A percentile compares a stretch with the other conserved stretches of the same genome.
phyloP scores from a whole-genome alignment of 441 rosid species.

The Arabidopsis lyrata region DNA sequence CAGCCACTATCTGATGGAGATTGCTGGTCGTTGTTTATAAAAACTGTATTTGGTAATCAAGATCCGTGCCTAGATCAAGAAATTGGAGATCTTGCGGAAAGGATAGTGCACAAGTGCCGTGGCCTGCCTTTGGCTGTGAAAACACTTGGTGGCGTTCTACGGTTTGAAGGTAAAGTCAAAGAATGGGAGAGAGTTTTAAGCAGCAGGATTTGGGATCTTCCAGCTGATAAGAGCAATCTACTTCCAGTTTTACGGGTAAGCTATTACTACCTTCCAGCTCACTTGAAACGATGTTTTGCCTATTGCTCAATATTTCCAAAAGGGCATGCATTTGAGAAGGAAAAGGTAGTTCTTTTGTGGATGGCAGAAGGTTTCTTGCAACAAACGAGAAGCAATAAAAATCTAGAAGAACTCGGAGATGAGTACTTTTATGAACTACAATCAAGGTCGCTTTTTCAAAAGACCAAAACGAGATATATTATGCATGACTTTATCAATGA shows the following conservation, averaged over 20 bases:
- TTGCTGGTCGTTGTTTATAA: constrained; percentile 46
- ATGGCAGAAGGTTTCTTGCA: constrained; percentile 55
- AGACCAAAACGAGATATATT: constrained; percentile 34
- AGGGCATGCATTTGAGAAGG: constrained; percentile 47
- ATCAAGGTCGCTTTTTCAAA: constrained; percentile 48
- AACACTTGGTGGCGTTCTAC: constrained; percentile 50
- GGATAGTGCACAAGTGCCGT: constrained; percentile 51
- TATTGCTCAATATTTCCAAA: constrained; percentile 52
- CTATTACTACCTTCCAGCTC: constrained; percentile 49
- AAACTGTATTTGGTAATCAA: constrained; percentile 40
- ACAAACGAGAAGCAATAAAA: constrained; percentile 35
- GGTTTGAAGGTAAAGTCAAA: constrained; percentile 39
- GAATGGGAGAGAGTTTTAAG: constrained; percentile 52
- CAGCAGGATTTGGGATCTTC: constrained; percentile 52
- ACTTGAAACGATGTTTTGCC: constrained; percentile 49
- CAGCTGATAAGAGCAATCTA: constrained; percentile 42
- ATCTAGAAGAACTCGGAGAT: constrained; percentile 44
- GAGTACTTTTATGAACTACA: constrained; percentile 45
- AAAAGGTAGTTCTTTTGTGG: constrained; percentile 47
- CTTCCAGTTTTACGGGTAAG: constrained; percentile 48
- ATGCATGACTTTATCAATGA: constrained; percentile 53
- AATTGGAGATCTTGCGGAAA: constrained; percentile 45
- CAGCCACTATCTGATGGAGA: constrained; percentile 41
- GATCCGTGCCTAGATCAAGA: constrained; percentile 33
- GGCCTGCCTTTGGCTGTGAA: constrained; percentile 55